Evolutionary conservation across 768 basidiomycete species (phyloP).

Genomic region (Leccinum variicolor): DNA sequence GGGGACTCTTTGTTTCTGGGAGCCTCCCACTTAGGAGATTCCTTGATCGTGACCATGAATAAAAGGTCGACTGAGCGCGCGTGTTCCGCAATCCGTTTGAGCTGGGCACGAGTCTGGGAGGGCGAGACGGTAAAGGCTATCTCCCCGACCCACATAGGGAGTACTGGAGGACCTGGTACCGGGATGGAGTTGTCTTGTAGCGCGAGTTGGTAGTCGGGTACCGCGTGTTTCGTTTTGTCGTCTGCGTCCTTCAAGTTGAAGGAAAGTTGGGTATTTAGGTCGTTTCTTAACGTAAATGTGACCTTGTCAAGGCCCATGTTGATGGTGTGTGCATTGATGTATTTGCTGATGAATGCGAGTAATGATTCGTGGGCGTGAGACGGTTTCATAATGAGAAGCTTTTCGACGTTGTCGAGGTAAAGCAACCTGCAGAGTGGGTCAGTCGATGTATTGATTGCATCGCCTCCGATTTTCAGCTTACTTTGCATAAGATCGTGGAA

Average conservation of each 20-base stretch:
- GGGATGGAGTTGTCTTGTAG: not conserved
- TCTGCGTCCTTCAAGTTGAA: not conserved
- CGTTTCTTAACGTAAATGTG: not conserved
- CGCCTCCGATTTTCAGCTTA: too few relatives aligned
- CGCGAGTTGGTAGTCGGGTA: not conserved
- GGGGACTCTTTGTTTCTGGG: not conserved
- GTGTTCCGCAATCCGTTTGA: not conserved
- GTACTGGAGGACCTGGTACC: not conserved
- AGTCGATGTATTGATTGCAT: too few relatives aligned
- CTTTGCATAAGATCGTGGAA: too few relatives aligned
- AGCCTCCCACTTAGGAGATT: not conserved
- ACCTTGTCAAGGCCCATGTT: not conserved
- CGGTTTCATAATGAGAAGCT: not conserved
- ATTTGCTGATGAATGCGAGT: not conserved
- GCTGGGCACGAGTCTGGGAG: not conserved
- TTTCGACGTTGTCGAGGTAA: not conserved
- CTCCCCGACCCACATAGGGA: not conserved
- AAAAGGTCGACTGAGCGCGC: not conserved
- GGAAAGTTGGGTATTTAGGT: not conserved
- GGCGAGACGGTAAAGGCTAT: not conserved
- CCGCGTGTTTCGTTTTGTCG: not conserved
- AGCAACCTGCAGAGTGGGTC: not conserved
- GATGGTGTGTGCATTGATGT: not conserved
- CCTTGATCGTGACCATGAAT: not conserved
- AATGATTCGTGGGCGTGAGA: not conserved